Evolutionary conservation across 805 yeast genomes (phyloP).

Genomic region (Komagataella kurtzmanii): DNA sequence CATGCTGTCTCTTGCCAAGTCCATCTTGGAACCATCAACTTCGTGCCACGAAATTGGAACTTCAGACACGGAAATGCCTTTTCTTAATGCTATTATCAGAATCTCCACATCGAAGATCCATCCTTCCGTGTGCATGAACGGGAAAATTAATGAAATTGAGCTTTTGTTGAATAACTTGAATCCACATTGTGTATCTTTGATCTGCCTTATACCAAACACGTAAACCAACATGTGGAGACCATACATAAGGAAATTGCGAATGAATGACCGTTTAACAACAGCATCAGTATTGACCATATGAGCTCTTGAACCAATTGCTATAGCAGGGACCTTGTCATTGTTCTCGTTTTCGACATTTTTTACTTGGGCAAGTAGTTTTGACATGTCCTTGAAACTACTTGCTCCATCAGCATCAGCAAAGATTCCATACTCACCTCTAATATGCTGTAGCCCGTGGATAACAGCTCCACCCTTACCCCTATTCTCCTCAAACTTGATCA

Average conservation of each 20-base stretch:
- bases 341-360: slow-evolving; percentile 10
- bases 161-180: slow-evolving; percentile 77
- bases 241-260: slow-evolving; percentile 87
- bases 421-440: slow-evolving; percentile 59
- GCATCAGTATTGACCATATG: slow-evolving; percentile 95
- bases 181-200: slow-evolving; percentile 95
- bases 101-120: slow-evolving; percentile 98
- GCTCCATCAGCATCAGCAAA: slow-evolving; percentile 99
- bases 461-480: slow-evolving; percentile 98
- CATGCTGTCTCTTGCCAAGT: slow-evolving; percentile 78
- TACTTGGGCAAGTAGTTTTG: slow-evolving; percentile 32
- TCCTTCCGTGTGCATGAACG: slow-evolving; percentile 89
- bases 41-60: slow-evolving; percentile 94
- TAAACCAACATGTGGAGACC: slow-evolving; percentile 78
- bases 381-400: slow-evolving; percentile 60
- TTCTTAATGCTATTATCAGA: slow-evolving; percentile 64
- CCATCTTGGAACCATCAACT: slow-evolving; percentile 90
- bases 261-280: slow-evolving; percentile 82
- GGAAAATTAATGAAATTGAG: slow-evolving; percentile 58
- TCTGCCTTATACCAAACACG: slow-evolving; percentile 75
- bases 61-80: slow-evolving; percentile 55
- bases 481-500: slow-evolving; percentile 55
- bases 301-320: slow-evolving; percentile 89
- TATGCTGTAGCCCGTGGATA: slow-evolving; percentile 73
- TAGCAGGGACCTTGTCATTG: slow-evolving; percentile 26